phyloP scores from a whole-genome alignment of 2,329 filamentous ascomycete species.

The Aspergillus calidoustus region DNA sequence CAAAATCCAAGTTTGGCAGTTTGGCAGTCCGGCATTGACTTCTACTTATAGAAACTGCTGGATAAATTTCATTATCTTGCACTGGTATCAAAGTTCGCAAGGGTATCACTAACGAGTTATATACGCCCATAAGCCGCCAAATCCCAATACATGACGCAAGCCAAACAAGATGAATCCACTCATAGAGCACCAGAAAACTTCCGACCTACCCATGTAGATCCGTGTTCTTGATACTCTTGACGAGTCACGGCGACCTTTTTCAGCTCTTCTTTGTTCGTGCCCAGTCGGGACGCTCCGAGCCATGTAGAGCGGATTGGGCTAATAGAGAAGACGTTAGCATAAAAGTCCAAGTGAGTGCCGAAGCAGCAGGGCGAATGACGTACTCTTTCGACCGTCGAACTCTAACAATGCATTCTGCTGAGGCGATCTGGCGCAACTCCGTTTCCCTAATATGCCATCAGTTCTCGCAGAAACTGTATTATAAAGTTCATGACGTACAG shows the following conservation, averaged over 20 bases:
- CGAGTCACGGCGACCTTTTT: constrained; percentile 76
- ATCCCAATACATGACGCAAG: neutral
- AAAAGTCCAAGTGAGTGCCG: constrained; percentile 6
- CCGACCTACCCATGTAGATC: constrained; percentile 72
- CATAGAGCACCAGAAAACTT: constrained; percentile 62
- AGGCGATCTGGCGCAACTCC: constrained; percentile 73
- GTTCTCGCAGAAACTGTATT: constrained; percentile 4
- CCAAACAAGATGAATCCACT: neutral
- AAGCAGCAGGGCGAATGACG: constrained; percentile 25
- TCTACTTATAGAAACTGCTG: too few relatives aligned
- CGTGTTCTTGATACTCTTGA: constrained; percentile 88
- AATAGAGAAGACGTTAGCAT: constrained; percentile 17
- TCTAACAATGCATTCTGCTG: constrained; percentile 77
- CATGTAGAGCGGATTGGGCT: constrained; percentile 79
- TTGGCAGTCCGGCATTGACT: neutral
- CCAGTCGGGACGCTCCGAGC: constrained; percentile 80
- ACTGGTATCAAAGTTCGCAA: neutral
- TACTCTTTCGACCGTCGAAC: constrained; percentile 70
- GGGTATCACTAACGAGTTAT: constrained; percentile 21
- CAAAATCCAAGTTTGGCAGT: neutral
- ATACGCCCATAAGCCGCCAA: constrained; percentile 5
- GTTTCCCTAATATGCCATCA: constrained; percentile 52
- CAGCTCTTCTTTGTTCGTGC: constrained; percentile 67
- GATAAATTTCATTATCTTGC: neutral
- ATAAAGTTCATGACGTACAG: constrained; percentile 53